These are phyloP conservation scores for Capsella rubella DNA, from an alignment of 441 rosid species.

Conservation along the genomic window DNA sequence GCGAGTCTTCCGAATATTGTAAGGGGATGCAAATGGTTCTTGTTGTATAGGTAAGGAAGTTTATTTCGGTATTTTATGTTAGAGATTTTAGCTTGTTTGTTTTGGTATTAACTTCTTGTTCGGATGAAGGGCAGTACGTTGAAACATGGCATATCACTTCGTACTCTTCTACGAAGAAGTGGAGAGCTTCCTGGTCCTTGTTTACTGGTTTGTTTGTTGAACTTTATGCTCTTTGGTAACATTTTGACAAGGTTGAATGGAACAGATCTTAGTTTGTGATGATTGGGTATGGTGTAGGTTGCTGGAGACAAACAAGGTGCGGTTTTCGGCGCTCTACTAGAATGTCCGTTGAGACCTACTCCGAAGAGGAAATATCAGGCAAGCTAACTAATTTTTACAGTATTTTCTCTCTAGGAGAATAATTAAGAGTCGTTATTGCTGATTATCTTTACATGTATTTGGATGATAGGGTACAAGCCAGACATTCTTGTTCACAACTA, in stretches of 20 bases:
- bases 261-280: conserved; percentile 41
- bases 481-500: conserved; percentile 90
- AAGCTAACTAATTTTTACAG: conserved; percentile 17
- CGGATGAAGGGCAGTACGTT: conserved; percentile 97
- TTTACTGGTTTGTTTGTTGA: conserved; percentile 62
- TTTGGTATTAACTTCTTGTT: conserved; percentile 48
- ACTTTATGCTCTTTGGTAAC: conserved; percentile 17
- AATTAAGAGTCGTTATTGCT: background rate
- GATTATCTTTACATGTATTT: conserved; percentile 34
- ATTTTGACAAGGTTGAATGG: conserved; percentile 9
- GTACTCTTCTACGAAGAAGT: conserved; percentile 88
- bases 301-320: conserved; percentile 90
- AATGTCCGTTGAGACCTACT: conserved; percentile 84
- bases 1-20: conserved; percentile 88
- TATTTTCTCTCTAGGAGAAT: background rate
- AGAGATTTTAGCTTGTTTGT: conserved; percentile 22
- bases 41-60: conserved; percentile 76
- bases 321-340: conserved; percentile 84
- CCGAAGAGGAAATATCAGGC: conserved; percentile 97
- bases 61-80: conserved; percentile 26
- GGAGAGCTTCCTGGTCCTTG: conserved; percentile 84
- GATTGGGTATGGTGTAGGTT: conserved; percentile 52
- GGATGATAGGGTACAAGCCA: conserved; percentile 74
- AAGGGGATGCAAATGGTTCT: conserved; percentile 85
- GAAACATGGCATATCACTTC: conserved; percentile 96